Evolutionary conservation across 2,329 filamentous ascomycete species (phyloP), one percentile per base, ranked within the genome.

Genomic region (Pseudogymnoascus sp.): DNA sequence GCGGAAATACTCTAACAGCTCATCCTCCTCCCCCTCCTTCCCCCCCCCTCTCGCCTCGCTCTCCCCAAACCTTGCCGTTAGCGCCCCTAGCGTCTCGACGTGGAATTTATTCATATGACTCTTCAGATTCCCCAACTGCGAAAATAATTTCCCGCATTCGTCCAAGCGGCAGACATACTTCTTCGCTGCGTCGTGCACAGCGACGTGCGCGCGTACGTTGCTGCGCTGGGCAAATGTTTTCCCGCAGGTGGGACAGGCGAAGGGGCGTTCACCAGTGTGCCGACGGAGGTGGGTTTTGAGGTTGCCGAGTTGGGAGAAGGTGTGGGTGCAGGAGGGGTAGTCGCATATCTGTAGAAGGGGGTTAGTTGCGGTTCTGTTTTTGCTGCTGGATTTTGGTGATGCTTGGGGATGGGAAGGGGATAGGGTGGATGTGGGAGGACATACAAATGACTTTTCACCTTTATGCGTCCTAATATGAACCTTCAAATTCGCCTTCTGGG

Each of bases 71-170:
- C 88, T 89, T 46, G 78, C 69, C 0, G 88, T 91, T 21, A 96
- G 80, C 12, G 82, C 79, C 64, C 85, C 82, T 40, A 97, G 81
- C 0, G 89, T 89, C n/a, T 84, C 77, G 38, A 84, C 83, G 75
- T 97, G 93, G 73, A 96, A 97, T 72, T 93, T 93, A 78, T 97
- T 97, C 76, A 96, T 91, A 72, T 97, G 93, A 2, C 89, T 90
- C 84, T 97, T 97, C 69, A 97, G 83, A 72, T 97, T 97, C 7
- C 93, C 93, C 1, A 93, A 83, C 69, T 96, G 90, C 0, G 91
- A 96, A 73, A 97, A 97, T 46, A 87, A 83, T 78, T 96, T 97
- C 66, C 86, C 85, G 77, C 93, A 97, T 65, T 86, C 82, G 69
- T 96, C 91, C 5, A 97, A 81, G 66, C 84, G 86, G 77, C 93